Percentiles rank a stretch among this genome's conserved stretches.
phyloP scores from a whole-genome alignment of 805 yeast species.

The Zygotorulaspora sp. region DNA sequence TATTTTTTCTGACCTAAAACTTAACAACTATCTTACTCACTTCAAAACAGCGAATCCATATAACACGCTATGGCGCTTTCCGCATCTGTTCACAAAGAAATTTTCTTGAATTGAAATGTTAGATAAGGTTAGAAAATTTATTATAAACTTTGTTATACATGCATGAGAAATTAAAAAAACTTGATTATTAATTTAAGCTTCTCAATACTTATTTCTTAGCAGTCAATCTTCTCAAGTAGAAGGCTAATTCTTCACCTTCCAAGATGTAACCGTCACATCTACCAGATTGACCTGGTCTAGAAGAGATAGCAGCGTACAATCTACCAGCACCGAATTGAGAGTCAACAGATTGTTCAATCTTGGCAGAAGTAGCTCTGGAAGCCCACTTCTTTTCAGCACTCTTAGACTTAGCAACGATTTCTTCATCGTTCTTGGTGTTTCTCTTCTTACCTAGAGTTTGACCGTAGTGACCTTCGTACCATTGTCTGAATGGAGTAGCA shows the following conservation, averaged over 20 bases:
- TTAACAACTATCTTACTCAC: background rate
- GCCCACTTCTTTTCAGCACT: constrained; percentile 89
- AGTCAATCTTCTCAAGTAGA: constrained; percentile 99
- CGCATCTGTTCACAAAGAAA: constrained; percentile 2
- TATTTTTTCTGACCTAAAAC: constrained; percentile 23
- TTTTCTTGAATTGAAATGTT: constrained; percentile 1
- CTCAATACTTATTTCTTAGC: constrained; percentile 81
- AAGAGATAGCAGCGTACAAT: constrained; percentile 96
- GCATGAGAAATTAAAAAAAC: constrained; percentile 10
- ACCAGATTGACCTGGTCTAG: constrained; percentile 99
- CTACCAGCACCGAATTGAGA: constrained; percentile 98
- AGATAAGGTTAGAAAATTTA: constrained; percentile 13
- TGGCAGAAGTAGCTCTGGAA: constrained; percentile 79
- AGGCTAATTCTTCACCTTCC: constrained; percentile 99
- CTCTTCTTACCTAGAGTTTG: constrained; percentile 83
- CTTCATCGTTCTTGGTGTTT: constrained; percentile 47
- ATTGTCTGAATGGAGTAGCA: constrained; percentile 99
- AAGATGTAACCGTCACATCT: constrained; percentile 99
- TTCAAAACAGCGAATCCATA: background rate
- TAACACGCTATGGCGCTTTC: too few species aligned
- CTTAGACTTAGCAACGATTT: constrained; percentile 62
- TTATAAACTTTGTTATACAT: constrained; percentile 20
- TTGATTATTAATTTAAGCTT: constrained; percentile 3
- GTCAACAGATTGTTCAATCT: constrained; percentile 86
- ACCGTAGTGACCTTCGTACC: constrained; percentile 99